Conservation (phyloP, 2,329 filamentous ascomycete species). For the Botrytis cinerea region DNA sequence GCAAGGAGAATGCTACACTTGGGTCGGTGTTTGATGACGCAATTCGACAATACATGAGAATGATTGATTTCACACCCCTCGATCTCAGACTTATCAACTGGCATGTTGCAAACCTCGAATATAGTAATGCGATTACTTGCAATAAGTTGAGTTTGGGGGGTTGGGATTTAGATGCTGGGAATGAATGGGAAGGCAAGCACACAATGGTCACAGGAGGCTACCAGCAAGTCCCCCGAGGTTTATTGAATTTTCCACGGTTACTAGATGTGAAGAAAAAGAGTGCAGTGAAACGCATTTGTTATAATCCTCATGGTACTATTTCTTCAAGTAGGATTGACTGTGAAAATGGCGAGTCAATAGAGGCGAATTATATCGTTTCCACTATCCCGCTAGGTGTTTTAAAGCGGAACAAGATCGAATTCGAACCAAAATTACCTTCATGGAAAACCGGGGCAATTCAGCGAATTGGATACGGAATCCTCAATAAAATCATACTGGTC, state of each 20-base stretch:
- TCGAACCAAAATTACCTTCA: slow-evolving; percentile 83
- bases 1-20: slow-evolving; percentile 66
- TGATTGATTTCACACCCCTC: slow-evolving; percentile 80
- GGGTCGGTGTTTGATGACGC: slow-evolving; percentile 91
- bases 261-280: slow-evolving; percentile 76
- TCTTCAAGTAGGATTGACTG: slow-evolving; percentile 67
- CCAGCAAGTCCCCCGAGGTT: slow-evolving; percentile 84
- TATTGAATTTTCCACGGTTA: slow-evolving; percentile 74
- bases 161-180: slow-evolving; percentile 97
- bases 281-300: slow-evolving; percentile 69
- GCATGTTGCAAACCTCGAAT: slow-evolving; percentile 98
- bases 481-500: slow-evolving; percentile 94
- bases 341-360: slow-evolving; percentile 72
- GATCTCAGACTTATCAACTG: slow-evolving; percentile 93
- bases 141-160: slow-evolving; percentile 83
- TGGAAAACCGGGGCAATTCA: slow-evolving; percentile 82
- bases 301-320: slow-evolving; percentile 52
- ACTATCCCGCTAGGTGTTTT: slow-evolving; percentile 89
- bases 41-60: slow-evolving; percentile 80
- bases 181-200: slow-evolving; percentile 95
- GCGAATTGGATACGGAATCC: slow-evolving; percentile 84
- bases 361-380: slow-evolving; percentile 88
- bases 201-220: slow-evolving; percentile 92
- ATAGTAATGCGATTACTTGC: slow-evolving; percentile 90
- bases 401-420: slow-evolving; percentile 79